Conservation (phyloP, 2,329 filamentous ascomycete species). For the Epichloe scottii region DNA sequence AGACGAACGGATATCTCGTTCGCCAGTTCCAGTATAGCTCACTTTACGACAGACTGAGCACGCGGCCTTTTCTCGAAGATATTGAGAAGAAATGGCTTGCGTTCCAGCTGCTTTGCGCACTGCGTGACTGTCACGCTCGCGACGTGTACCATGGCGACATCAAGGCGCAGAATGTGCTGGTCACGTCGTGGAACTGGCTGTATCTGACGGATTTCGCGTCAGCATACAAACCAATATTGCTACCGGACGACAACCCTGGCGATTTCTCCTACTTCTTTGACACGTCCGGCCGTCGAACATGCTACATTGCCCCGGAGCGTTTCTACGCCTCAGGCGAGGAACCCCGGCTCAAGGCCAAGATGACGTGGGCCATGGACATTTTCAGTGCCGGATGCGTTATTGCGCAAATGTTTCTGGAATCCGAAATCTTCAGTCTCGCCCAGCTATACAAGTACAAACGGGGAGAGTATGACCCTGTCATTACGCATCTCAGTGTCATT, state of each 20-base stretch:
- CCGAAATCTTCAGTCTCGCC: slow-evolving; percentile 93
- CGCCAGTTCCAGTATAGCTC: slow-evolving; percentile 95
- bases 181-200: slow-evolving; percentile 99
- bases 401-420: slow-evolving; percentile 87
- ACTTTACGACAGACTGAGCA: slow-evolving; percentile 92
- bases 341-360: slow-evolving; percentile 44
- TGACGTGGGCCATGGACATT: slow-evolving; percentile 93
- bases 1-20: slow-evolving; percentile 82
- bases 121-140: slow-evolving; percentile 80
- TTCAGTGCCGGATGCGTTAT: slow-evolving; percentile 97
- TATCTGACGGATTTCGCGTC: slow-evolving; percentile 97
- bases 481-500: slow-evolving; percentile 71
- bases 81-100: slow-evolving; percentile 99
- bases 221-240: slow-evolving; percentile 82
- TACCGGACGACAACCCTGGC: slow-evolving; percentile 92
- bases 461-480: slow-evolving; percentile 80
- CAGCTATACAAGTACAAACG: slow-evolving; percentile 91
- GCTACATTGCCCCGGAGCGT: slow-evolving; percentile 87
- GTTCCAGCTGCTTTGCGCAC: slow-evolving; percentile 83
- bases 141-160: slow-evolving; percentile 96
- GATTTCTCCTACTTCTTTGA: slow-evolving; percentile 99
- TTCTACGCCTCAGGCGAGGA: slow-evolving; percentile 64
- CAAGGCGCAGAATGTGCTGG: slow-evolving; percentile 92
- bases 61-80: slow-evolving; percentile 87
- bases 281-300: slow-evolving; percentile 78